Evolutionary conservation across 192 early-diverging fungal genomes (phyloP).

Genomic region (Entomortierella lignicola): DNA sequence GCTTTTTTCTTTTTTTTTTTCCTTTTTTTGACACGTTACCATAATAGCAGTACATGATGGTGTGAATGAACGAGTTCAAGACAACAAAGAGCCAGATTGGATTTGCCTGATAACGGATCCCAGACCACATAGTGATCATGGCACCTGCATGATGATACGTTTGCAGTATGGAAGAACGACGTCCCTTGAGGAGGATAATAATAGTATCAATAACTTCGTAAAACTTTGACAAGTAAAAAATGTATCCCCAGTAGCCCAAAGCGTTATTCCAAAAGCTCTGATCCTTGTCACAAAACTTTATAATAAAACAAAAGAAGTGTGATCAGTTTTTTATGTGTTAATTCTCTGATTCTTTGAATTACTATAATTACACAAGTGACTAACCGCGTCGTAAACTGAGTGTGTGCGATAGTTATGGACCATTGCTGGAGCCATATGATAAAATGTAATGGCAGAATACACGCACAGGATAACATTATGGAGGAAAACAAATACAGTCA

Average conservation of each 20-base stretch:
- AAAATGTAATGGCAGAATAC: conserved; percentile 80
- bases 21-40: conserved; percentile 11
- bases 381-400: conserved; percentile 67
- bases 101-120: conserved; percentile 73
- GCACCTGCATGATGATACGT: conserved; percentile 90
- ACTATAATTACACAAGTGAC: no score
- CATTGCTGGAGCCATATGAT: conserved; percentile 67
- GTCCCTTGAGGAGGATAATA: conserved; percentile 86
- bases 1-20: no score
- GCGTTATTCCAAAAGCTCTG: conserved; percentile 72
- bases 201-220: conserved; percentile 91
- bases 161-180: conserved; percentile 80
- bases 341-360: no score
- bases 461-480: conserved; percentile 80
- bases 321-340: neutral
- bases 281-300: conserved; percentile 73
- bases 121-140: conserved; percentile 84
- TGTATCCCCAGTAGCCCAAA: conserved; percentile 84
- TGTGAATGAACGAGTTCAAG: conserved; percentile 90
- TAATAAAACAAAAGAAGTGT: conserved; percentile 7
- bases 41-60: conserved; percentile 90
- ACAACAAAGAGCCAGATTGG: conserved; percentile 85
- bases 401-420: conserved; percentile 61
- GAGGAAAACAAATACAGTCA: conserved; percentile 80
- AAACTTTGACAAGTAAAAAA: conserved; percentile 85